These are phyloP conservation scores for Ustilago loliicola DNA, from an alignment of 1,284 basidiomycete genomes.

Conservation along the genomic window DNA sequence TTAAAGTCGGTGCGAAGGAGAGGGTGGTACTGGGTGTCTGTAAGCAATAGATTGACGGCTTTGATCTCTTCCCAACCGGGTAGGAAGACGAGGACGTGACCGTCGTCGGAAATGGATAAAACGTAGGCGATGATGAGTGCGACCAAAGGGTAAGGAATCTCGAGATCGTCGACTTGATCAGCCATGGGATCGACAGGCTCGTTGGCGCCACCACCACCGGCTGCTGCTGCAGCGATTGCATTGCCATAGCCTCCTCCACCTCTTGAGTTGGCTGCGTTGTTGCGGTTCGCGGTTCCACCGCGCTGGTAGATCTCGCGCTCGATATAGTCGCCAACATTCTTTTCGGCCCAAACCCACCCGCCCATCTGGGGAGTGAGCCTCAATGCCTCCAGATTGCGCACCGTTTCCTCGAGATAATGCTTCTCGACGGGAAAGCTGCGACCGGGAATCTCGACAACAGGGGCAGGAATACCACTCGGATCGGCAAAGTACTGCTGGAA, in stretches of 20 bases:
- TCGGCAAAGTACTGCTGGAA: conserved; percentile 90
- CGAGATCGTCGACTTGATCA: conserved; percentile 78
- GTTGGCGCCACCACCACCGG: conserved; percentile 26
- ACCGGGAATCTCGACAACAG: conserved; percentile 88
- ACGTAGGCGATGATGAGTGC: conserved; percentile 86
- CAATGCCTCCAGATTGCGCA: conserved; percentile 69
- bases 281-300: conserved; percentile 34
- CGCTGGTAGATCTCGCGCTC: conserved; percentile 75
- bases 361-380: conserved; percentile 68
- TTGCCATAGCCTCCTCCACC: conserved; percentile 28
- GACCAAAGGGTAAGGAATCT: conserved; percentile 85
- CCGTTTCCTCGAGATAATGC: conserved; percentile 84
- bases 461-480: conserved; percentile 74
- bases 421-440: conserved; percentile 89
- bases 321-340: conserved; percentile 83
- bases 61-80: conserved; percentile 94
- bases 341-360: conserved; percentile 82
- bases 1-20: conserved; percentile 70
- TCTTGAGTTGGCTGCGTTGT: conserved; percentile 18
- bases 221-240: conserved; percentile 1
- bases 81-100: conserved; percentile 91
- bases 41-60: conserved; percentile 80
- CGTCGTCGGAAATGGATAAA: conserved; percentile 80
- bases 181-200: conserved; percentile 58
- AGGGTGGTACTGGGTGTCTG: conserved; percentile 73